Evolutionary conservation across 2,329 filamentous ascomycete species (phyloP).

Genomic region (Colletotrichum camelliae): DNA sequence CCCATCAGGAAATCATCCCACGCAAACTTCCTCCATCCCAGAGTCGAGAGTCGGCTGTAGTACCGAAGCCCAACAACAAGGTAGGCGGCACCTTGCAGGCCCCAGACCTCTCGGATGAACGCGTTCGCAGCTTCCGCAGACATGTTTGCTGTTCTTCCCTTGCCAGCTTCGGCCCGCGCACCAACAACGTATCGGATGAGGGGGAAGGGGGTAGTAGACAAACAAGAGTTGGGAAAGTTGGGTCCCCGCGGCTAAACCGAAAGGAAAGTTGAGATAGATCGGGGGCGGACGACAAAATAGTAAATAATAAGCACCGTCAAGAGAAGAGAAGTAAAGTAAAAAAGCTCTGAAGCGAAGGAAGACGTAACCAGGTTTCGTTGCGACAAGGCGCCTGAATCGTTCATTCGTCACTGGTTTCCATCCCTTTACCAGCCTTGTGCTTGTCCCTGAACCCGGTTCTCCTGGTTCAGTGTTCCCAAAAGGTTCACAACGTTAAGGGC

Average conservation of each 20-base stretch:
- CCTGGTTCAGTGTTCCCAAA: not conserved
- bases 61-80: slow-evolving; percentile 18
- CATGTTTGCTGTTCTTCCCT: not conserved
- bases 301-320: not conserved
- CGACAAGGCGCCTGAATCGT: not conserved
- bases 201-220: not conserved
- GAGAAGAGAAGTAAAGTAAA: not conserved
- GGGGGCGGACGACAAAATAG: not conserved
- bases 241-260: not conserved
- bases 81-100: slow-evolving; percentile 16
- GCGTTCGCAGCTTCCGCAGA: not conserved
- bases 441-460: not conserved
- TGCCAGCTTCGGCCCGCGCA: not conserved
- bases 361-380: not conserved
- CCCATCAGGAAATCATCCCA: slow-evolving; percentile 21
- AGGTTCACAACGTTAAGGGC: not conserved
- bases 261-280: not conserved
- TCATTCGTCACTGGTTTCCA: not conserved
- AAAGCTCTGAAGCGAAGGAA: not conserved
- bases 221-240: not conserved
- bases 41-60: slow-evolving; percentile 4
- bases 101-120: slow-evolving; percentile 22
- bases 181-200: not conserved
- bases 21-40: not conserved
- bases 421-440: not conserved